phyloP scores from a whole-genome alignment of 2,329 filamentous ascomycete species.

The Laburnicola sp. region DNA sequence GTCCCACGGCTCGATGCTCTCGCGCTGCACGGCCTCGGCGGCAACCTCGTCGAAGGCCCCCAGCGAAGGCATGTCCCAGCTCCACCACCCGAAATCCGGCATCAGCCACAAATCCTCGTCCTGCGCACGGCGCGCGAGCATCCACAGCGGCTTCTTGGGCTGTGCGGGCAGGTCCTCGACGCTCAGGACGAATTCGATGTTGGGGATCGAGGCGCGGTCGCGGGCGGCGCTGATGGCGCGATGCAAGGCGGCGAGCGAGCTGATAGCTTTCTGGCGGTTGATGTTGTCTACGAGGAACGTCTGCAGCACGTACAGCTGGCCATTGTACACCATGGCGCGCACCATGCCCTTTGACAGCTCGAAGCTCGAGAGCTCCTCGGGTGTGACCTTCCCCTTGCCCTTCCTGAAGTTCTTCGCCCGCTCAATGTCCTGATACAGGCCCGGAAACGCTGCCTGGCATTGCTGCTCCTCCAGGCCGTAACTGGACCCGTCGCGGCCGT shows the following conservation, averaged over 20 bases:
- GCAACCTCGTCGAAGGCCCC: constrained; percentile 21
- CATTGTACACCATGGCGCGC: constrained; percentile 35
- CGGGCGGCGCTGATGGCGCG: constrained; percentile 57
- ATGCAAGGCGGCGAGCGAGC: constrained; percentile 43
- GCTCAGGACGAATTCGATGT: constrained; percentile 58
- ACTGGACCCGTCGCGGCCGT: constrained; percentile 25
- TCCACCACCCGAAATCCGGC: constrained; percentile 32
- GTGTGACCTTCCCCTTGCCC: constrained; percentile 16
- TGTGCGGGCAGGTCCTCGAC: constrained; percentile 38
- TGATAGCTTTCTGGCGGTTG: constrained; percentile 45
- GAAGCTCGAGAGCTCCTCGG: constrained; percentile 24
- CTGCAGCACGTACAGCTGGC: constrained; percentile 20
- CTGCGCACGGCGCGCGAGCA: constrained; percentile 16
- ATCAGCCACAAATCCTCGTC: constrained; percentile 25
- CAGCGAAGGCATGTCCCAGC: constrained; percentile 22
- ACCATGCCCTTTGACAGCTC: constrained; percentile 25
- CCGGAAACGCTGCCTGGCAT: constrained; percentile 25
- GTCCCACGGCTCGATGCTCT: constrained; percentile 18
- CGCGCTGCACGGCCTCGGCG: constrained; percentile 8
- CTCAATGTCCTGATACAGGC: constrained; percentile 29
- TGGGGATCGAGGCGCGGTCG: constrained; percentile 51
- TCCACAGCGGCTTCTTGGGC: constrained; percentile 18
- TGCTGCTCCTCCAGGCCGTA: constrained; percentile 20
- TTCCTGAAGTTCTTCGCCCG: constrained; percentile 18
- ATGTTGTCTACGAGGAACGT: too few relatives aligned